These are phyloP conservation scores for Fusarium scirpi DNA, from an alignment of 2,329 filamentous ascomycete genomes.

Conservation along the genomic window DNA sequence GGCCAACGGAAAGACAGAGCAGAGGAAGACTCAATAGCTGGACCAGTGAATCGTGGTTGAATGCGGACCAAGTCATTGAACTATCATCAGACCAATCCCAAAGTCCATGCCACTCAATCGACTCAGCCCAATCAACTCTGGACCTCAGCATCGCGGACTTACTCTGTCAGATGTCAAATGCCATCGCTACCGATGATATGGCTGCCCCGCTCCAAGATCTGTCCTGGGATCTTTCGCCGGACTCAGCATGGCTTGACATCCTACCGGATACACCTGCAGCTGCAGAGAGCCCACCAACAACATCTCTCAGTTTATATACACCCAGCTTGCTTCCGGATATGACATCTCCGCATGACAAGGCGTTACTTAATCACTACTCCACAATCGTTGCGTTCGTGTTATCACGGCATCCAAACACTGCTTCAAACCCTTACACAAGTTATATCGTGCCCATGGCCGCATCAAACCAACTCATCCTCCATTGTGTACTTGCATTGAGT, in stretches of 20 bases:
- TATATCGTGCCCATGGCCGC: slow-evolving; percentile 7
- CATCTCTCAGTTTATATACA: slow-evolving; percentile 6
- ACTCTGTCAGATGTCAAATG: slow-evolving; percentile 6
- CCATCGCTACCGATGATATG: background rate
- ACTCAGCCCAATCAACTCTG: slow-evolving; percentile 1
- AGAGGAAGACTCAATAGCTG: background rate
- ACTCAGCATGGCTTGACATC: slow-evolving; percentile 5
- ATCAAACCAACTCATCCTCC: background rate
- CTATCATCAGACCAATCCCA: background rate
- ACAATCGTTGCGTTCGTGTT: slow-evolving; percentile 1
- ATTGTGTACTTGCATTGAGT: slow-evolving; percentile 4
- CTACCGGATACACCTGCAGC: background rate
- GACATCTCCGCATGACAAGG: slow-evolving; percentile 13
- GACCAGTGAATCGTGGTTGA: slow-evolving; percentile 7
- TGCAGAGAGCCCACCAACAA: background rate
- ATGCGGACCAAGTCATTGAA: slow-evolving; percentile 7
- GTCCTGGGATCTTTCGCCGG: background rate
- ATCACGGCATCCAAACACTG: slow-evolving; percentile 1
- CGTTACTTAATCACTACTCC: slow-evolving; percentile 3
- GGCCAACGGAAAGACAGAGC: background rate
- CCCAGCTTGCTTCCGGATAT: background rate
- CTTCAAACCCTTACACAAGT: slow-evolving; percentile 7
- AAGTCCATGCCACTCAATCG: slow-evolving; percentile 1
- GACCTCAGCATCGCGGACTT: slow-evolving; percentile 5
- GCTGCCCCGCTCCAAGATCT: background rate